phyloP scores from a whole-genome alignment of 768 basidiomycete genomes.

The Saitozyma sp. region DNA sequence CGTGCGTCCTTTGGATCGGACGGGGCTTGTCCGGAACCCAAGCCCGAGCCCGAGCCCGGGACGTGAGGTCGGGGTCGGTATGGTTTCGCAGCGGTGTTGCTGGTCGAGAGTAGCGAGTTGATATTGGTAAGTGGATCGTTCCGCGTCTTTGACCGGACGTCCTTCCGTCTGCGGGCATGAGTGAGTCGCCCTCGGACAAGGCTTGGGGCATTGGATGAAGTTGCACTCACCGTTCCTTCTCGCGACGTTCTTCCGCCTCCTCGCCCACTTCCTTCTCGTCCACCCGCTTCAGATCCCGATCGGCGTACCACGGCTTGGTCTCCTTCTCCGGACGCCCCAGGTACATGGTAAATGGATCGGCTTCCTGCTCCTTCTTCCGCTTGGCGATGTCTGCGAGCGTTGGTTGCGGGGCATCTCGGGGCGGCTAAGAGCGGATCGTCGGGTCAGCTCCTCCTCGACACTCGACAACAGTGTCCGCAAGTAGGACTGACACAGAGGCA shows the following conservation, averaged over 20 bases:
- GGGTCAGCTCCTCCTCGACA: neutral
- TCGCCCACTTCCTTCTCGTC: slow-evolving; percentile 49
- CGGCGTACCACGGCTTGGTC: slow-evolving; percentile 54
- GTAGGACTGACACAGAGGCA: neutral
- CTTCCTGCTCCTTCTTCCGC: slow-evolving; percentile 43
- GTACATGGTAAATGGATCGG: slow-evolving; percentile 53
- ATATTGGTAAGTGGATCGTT: slow-evolving; percentile 48
- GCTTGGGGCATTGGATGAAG: neutral
- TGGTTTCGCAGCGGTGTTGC: slow-evolving; percentile 3
- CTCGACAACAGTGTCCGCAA: neutral
- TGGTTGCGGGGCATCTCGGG: slow-evolving; percentile 10
- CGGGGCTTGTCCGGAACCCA: neutral
- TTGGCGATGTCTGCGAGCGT: slow-evolving; percentile 33
- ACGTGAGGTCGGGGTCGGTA: neutral
- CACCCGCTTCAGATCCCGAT: slow-evolving; percentile 40
- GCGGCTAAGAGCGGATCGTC: neutral
- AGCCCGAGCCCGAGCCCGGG: no score
- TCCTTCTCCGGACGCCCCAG: slow-evolving; percentile 49
- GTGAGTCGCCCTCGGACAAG: neutral
- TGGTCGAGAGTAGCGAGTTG: slow-evolving; percentile 25
- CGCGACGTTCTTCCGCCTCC: slow-evolving; percentile 43
- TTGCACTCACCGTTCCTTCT: slow-evolving; percentile 23
- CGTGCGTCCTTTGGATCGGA: slow-evolving; percentile 25
- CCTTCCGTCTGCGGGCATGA: slow-evolving; percentile 39
- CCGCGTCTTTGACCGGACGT: slow-evolving; percentile 36